A percentile compares a stretch with the other conserved stretches of the same genome.
These are phyloP conservation scores for Thielaviopsis euricoi DNA, from an alignment of 2,329 filamentous ascomycete species.

Conservation along the genomic window DNA sequence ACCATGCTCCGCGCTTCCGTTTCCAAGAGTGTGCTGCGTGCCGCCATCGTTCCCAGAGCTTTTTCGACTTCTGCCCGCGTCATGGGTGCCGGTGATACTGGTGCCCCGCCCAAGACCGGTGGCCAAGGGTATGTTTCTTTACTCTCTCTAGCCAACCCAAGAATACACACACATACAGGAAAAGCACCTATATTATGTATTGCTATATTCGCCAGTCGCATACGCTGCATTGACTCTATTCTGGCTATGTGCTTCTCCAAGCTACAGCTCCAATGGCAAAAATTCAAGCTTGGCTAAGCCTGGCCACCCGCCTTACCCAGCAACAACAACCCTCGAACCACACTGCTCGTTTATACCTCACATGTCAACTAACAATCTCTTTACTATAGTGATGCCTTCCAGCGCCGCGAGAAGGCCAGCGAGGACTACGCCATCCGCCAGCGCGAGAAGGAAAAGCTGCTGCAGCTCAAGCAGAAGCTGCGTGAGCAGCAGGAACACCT, in stretches of 20 bases:
- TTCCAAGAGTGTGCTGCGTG: constrained; percentile 34
- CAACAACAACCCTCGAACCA: neutral
- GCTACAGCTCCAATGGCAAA: no score
- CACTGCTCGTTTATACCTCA: neutral
- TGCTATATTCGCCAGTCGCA: no score
- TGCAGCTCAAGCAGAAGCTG: constrained; percentile 57
- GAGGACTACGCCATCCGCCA: constrained; percentile 74
- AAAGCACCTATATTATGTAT: neutral
- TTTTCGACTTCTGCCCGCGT: constrained; percentile 47
- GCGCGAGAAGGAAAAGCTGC: constrained; percentile 83
- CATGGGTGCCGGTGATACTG: constrained; percentile 57
- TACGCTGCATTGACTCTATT: no score
- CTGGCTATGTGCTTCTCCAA: no score
- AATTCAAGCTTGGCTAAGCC: no score
- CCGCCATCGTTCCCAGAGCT: constrained; percentile 28
- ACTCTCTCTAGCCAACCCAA: neutral
- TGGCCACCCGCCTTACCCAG: no score
- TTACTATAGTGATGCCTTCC: constrained; percentile 64
- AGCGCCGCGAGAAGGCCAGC: constrained; percentile 71
- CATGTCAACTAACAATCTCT: neutral
- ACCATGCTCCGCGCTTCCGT: constrained; percentile 53
- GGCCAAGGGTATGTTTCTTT: constrained; percentile 33
- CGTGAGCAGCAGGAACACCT: constrained; percentile 67
- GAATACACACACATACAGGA: no score
- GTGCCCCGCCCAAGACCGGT: constrained; percentile 37